A percentile compares a stretch with the other conserved stretches of the same genome.
Conservation (phyloP, 352 stramenopile genomes). For the Phytophthora sansomeana region DNA sequence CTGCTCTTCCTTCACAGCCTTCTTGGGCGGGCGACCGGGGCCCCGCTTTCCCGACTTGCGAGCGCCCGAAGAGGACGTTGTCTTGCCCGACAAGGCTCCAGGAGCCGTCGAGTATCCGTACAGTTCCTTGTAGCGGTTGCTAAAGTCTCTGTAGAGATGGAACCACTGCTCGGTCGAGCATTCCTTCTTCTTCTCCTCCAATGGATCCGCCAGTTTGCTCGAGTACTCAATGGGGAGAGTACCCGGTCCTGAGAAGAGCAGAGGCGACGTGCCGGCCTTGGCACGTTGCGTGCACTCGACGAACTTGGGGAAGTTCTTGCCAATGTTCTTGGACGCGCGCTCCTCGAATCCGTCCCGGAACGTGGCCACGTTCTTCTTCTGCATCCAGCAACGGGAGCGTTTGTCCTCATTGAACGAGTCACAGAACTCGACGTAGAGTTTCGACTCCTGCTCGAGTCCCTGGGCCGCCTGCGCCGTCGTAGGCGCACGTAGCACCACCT, state of each 20-base stretch:
- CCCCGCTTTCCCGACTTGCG: constrained; percentile 27
- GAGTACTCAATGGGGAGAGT: constrained; percentile 86
- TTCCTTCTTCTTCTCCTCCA: constrained; percentile 57
- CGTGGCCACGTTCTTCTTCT: constrained; percentile 79
- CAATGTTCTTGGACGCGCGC: constrained; percentile 79
- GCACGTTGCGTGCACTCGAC: constrained; percentile 79
- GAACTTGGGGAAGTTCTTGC: constrained; percentile 81
- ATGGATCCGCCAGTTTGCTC: constrained; percentile 65
- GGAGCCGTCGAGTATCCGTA: constrained; percentile 49
- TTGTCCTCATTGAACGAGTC: constrained; percentile 81
- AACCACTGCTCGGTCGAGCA: constrained; percentile 64
- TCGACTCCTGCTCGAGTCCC: constrained; percentile 71
- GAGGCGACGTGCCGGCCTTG: constrained; percentile 64
- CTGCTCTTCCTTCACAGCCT: constrained; percentile 21
- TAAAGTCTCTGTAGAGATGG: constrained; percentile 76
- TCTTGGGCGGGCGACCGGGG: constrained; percentile 30
- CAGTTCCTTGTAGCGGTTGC: constrained; percentile 58
- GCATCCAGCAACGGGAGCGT: constrained; percentile 84
- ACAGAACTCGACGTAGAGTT: constrained; percentile 87
- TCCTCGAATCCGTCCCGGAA: constrained; percentile 83
- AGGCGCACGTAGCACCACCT: constrained; percentile 78
- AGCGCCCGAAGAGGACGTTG: constrained; percentile 7
- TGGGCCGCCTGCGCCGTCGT: constrained; percentile 60
- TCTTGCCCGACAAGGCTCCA: constrained; percentile 26
- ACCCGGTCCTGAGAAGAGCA: constrained; percentile 70